Conservation (phyloP, 179 eudicot genomes). For the Silene noctiflora region DNA sequence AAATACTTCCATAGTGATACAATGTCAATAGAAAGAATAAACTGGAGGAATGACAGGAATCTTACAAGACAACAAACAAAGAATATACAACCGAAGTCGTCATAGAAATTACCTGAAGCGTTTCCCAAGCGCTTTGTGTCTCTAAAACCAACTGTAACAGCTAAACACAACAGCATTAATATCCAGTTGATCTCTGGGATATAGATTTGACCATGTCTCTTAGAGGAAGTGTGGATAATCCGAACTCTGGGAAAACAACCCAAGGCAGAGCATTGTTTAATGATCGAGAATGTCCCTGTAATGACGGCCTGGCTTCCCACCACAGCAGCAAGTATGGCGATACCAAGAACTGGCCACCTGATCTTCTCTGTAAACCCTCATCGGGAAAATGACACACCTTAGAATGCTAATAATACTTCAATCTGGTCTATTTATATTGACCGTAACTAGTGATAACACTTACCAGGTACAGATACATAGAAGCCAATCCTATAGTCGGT, state of each 20-base stretch:
- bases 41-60: no score
- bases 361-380: slow-evolving; percentile 31
- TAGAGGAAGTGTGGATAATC: slow-evolving; percentile 40
- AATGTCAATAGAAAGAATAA: no score
- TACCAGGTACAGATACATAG: slow-evolving; percentile 72
- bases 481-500: slow-evolving; percentile 60
- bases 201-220: slow-evolving; percentile 46
- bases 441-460: slow-evolving; percentile 6
- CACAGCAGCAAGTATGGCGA: slow-evolving; percentile 49
- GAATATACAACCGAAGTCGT: not conserved
- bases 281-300: slow-evolving; percentile 47
- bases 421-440: not conserved
- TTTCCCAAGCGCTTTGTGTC: slow-evolving; percentile 50
- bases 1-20: no score
- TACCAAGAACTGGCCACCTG: slow-evolving; percentile 47
- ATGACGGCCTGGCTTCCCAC: slow-evolving; percentile 56
- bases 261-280: slow-evolving; percentile 51
- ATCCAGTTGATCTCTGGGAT: slow-evolving; percentile 50
- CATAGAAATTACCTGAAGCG: slow-evolving; percentile 37
- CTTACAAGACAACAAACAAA: not conserved
- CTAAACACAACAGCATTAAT: slow-evolving; percentile 42
- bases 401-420: not conserved
- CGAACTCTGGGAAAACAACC: slow-evolving; percentile 47
- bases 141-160: slow-evolving; percentile 46
- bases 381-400: not conserved